Base-by-base conservation (phyloP, 306 rosid species). In the Dicorynia guianensis region DNA sequence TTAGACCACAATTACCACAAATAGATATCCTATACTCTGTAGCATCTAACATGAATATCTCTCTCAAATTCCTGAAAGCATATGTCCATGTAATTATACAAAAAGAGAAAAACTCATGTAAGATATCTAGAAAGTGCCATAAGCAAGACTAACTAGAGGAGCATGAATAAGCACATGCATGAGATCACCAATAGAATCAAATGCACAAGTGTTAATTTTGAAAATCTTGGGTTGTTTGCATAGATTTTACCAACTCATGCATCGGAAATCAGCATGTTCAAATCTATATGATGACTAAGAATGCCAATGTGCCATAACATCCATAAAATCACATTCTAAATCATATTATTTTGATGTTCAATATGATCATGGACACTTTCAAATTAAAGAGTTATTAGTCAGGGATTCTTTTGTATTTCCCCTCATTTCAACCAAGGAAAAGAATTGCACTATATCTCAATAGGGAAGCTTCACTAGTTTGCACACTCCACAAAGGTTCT, bases 11-110 rank as follows among this genome's bases (percentile, higher is more conserved):
- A 69, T 92, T 93, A 18, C 93, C 96, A 76, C 99, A 96, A 81
- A 92, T 92, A 62, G 99, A 96, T 97, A 96, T 92, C 99, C 92
- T 92, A 88, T 96, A 96, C 68, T 90, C 98, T 34, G 99, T 97
- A 14, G 99, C 96, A 84, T 96, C 97, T 81, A 96, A 86, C 76
- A 90, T 96, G 89, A 96, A 96, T 98, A 92, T 90, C 87, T 87
- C 98, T 85, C 98, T 87, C 95, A 96, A 83, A 88, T 96, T 96
- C 97, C 99, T 96, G 86, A 62, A 86, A 86, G 71, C 61, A 75
- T 35, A 64, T 50, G 43, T 39, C 63, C 7, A 68, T 30, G 69
- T 48, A 69, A 50, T 50, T 77, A 67, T 67, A 69, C 72, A 59
- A 67, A 52, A 25, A 66, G 52, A 76, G 55, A 65, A 39, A 6